A percentile compares a stretch with the other conserved stretches of the same genome.
Conservation (phyloP, 2,329 filamentous ascomycete genomes). For the Periconia digitata region DNA sequence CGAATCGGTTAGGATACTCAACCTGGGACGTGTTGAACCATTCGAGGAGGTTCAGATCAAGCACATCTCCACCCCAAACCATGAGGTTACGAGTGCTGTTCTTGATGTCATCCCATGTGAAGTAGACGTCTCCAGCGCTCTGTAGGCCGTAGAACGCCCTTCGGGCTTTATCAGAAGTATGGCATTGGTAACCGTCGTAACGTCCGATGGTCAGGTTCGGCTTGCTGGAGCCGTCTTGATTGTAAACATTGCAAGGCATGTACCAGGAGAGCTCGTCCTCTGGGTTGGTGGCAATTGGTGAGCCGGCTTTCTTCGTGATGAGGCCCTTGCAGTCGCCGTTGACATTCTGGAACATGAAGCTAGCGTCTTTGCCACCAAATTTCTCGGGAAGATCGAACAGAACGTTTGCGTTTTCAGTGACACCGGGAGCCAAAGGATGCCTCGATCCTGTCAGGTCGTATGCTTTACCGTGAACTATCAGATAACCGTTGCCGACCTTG, state of each 20-base stretch:
- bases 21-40: conserved; percentile 91
- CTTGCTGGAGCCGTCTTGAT: conserved; percentile 83
- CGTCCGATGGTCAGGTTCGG: conserved; percentile 74
- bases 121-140: conserved; percentile 85
- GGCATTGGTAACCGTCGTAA: conserved; percentile 86
- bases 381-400: conserved; percentile 82
- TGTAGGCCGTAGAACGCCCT: conserved; percentile 73
- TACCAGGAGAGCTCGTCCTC: conserved; percentile 84
- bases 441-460: conserved; percentile 78
- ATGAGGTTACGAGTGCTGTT: conserved; percentile 88
- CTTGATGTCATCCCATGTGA: conserved; percentile 90
- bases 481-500: conserved; percentile 76
- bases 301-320: conserved; percentile 70
- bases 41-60: conserved; percentile 82
- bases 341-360: conserved; percentile 97
- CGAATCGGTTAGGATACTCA: conserved; percentile 72
- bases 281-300: conserved; percentile 76
- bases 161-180: conserved; percentile 71
- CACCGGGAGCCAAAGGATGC: conserved; percentile 79
- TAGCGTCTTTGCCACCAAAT: conserved; percentile 86
- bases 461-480: conserved; percentile 94
- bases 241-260: conserved; percentile 88
- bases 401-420: conserved; percentile 74
- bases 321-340: conserved; percentile 94
- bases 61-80: conserved; percentile 90